Conservation (phyloP, 2,329 filamentous ascomycete species). For the Akanthomyces muscarius region DNA sequence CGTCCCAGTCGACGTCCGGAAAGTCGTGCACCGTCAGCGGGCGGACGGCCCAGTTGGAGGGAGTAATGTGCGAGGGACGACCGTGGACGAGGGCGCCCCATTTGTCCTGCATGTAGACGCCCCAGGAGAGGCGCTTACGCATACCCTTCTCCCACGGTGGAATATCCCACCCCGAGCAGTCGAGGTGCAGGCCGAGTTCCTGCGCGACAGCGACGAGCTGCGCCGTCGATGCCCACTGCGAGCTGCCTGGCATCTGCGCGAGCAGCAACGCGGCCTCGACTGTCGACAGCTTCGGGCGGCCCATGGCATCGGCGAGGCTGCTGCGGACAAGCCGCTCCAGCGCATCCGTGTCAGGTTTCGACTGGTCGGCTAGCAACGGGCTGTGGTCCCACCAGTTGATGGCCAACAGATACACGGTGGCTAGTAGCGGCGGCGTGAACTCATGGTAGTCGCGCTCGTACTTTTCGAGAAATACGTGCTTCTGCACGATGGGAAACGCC, state of each 20-base stretch:
- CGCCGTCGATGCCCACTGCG: conserved; percentile 80
- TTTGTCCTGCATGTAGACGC: conserved; percentile 88
- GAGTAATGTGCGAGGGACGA: conserved; percentile 71
- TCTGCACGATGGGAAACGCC: conserved; percentile 77
- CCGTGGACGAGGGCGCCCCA: conserved; percentile 86
- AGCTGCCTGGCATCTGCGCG: conserved; percentile 70
- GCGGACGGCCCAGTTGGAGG: conserved; percentile 72
- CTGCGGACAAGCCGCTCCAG: conserved; percentile 71
- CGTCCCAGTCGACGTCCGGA: conserved; percentile 65
- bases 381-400: conserved; percentile 85
- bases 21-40: conserved; percentile 65
- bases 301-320: conserved; percentile 72
- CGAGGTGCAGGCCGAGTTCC: conserved; percentile 83
- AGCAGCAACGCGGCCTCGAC: conserved; percentile 73
- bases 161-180: conserved; percentile 83
- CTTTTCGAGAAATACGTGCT: conserved; percentile 73
- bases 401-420: conserved; percentile 78
- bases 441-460: conserved; percentile 69
- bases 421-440: conserved; percentile 72
- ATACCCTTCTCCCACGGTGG: conserved; percentile 82
- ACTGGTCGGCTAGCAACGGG: conserved; percentile 58
- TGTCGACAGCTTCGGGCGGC: conserved; percentile 75
- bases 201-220: conserved; percentile 84
- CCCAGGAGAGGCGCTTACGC: conserved; percentile 84
- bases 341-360: conserved; percentile 67